A percentile compares a stretch with the other conserved stretches of the same genome.
Evolutionary conservation across 1,284 basidiomycete species (phyloP).

Genomic region (Rhodotorula sp.): DNA sequence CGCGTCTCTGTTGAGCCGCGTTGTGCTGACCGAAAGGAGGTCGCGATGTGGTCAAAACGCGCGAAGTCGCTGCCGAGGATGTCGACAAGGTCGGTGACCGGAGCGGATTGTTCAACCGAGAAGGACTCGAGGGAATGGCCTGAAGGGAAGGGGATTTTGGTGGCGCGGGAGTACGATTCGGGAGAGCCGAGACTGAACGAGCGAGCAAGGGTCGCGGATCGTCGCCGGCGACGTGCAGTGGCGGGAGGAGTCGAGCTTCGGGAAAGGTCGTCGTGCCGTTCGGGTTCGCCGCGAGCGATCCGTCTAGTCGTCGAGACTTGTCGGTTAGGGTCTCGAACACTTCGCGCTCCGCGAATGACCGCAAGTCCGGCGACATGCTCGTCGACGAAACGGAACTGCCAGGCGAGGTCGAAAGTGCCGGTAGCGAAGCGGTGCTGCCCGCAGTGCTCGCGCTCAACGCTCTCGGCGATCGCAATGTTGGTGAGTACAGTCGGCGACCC

Average conservation of each 20-base stretch:
- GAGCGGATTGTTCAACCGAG: not conserved
- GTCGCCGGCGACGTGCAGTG: constrained; percentile 3
- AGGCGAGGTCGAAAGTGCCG: constrained; percentile 21
- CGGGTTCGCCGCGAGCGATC: not conserved
- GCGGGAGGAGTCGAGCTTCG: constrained; percentile 1
- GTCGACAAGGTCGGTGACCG: constrained; percentile 15
- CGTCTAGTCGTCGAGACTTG: not conserved
- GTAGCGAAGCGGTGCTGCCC: constrained; percentile 4
- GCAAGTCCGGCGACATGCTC: constrained; percentile 13
- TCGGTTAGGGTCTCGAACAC: not conserved
- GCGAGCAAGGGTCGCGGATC: too few relatives aligned
- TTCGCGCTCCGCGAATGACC: not conserved
- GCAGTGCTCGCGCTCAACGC: not conserved
- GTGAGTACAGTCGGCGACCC: constrained; percentile 19
- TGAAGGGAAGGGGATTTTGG: constrained; percentile 4
- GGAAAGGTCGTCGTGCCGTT: not conserved
- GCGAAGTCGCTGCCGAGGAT: constrained; percentile 1
- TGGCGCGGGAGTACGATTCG: not conserved
- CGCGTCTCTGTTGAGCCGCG: not conserved
- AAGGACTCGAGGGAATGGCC: not conserved
- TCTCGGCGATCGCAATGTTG: constrained; percentile 10
- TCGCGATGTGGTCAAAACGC: not conserved
- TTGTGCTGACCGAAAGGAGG: not conserved
- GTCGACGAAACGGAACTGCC: constrained; percentile 19
- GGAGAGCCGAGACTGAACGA: not conserved